Percentiles rank a stretch among this genome's conserved stretches.
These are phyloP conservation scores for Ogataea neopini DNA, from an alignment of 805 yeast genomes.

Conservation along the genomic window DNA sequence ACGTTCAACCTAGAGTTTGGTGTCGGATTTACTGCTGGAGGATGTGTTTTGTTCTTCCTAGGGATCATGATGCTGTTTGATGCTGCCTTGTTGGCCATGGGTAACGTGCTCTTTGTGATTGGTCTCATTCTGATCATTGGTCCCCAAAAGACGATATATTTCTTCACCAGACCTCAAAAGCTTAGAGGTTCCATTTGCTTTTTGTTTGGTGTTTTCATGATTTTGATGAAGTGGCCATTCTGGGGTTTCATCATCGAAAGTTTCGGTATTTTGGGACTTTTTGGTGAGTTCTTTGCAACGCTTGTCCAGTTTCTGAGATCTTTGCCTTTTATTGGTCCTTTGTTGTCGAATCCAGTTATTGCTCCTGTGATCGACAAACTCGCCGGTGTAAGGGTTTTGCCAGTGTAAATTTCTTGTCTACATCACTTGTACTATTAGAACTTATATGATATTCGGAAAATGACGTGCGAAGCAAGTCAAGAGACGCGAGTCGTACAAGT, in stretches of 20 bases:
- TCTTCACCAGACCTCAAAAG: conserved; percentile 85
- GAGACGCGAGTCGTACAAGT: no score
- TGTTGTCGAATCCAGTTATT: conserved; percentile 74
- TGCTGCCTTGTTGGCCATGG: conserved; percentile 84
- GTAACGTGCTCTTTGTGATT: conserved; percentile 76
- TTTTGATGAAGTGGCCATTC: conserved; percentile 74
- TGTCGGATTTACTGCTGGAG: conserved; percentile 88
- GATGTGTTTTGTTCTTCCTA: conserved; percentile 71
- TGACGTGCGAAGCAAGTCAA: no score
- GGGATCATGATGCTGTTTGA: conserved; percentile 89
- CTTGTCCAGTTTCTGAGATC: conserved; percentile 84
- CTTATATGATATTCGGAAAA: neutral
- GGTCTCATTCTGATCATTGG: conserved; percentile 90
- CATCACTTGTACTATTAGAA: conserved; percentile 15
- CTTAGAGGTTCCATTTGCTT: conserved; percentile 86
- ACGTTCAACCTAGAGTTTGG: conserved; percentile 64
- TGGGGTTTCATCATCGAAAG: conserved; percentile 83
- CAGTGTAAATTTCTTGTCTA: conserved; percentile 41
- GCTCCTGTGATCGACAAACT: conserved; percentile 73
- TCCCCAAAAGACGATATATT: conserved; percentile 73
- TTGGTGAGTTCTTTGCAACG: conserved; percentile 90
- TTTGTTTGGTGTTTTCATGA: conserved; percentile 69
- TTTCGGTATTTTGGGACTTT: conserved; percentile 84
- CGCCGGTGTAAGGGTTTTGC: conserved; percentile 69
- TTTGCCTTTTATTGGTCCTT: conserved; percentile 83